Conservation (phyloP, 2,329 filamentous ascomycete species). For the Alternaria sp. region DNA sequence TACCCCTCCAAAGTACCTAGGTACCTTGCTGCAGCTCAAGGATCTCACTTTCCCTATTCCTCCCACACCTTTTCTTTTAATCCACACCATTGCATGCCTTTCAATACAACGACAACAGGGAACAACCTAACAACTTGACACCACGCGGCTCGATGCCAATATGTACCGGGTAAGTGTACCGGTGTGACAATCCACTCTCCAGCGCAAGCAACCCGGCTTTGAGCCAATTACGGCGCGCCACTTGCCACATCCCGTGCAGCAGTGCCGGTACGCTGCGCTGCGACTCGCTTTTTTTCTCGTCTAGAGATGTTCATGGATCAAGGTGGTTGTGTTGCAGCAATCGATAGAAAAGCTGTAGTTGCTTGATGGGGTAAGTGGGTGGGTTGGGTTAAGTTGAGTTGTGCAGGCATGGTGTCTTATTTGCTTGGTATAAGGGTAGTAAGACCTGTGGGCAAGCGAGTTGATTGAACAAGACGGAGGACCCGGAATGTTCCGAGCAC, state of each 20-base stretch:
- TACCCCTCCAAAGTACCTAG: background rate
- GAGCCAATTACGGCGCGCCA: conserved; percentile 17
- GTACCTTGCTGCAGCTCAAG: background rate
- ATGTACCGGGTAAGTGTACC: conserved; percentile 4
- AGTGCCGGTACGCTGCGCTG: conserved; percentile 2
- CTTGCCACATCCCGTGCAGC: conserved; percentile 11
- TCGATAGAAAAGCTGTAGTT: background rate
- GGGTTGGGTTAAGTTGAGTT: background rate
- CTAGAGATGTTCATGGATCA: conserved; percentile 5
- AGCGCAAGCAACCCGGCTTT: conserved; percentile 3
- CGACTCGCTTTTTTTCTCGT: background rate
- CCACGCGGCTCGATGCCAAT: conserved; percentile 8
- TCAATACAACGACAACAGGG: conserved; percentile 9
- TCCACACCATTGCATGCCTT: conserved; percentile 5
- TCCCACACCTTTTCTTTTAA: background rate
- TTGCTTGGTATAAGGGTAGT: background rate
- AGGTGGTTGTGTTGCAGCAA: conserved; percentile 4
- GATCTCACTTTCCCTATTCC: background rate
- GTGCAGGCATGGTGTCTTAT: background rate
- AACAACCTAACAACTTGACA: conserved; percentile 6
- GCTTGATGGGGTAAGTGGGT: background rate
- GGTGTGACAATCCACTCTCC: conserved; percentile 12
- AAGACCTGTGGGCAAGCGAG: background rate
- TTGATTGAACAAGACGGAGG: background rate
- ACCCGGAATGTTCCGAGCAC: background rate